Evolutionary conservation across 2,329 filamentous ascomycete species (phyloP).

Genomic region (Thielaviopsis ethacetica): DNA sequence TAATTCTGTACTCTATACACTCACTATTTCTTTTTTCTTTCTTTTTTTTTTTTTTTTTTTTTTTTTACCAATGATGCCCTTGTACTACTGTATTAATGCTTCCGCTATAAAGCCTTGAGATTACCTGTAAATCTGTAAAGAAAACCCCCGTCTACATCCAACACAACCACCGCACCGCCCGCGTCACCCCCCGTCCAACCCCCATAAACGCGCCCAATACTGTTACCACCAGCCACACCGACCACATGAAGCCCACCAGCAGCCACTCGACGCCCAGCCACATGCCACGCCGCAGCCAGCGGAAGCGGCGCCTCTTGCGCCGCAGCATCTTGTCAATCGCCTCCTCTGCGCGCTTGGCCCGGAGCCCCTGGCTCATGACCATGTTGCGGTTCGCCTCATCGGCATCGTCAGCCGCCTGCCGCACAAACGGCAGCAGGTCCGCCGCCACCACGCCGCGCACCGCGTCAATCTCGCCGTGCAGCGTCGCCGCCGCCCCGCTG

Average conservation of each 20-base stretch:
- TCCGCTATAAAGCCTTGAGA: no score
- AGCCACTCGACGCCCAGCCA: constrained; percentile 80
- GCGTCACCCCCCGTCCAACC: constrained; percentile 40
- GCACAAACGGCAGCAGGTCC: constrained; percentile 44
- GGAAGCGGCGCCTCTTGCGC: constrained; percentile 47
- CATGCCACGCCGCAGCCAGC: constrained; percentile 58
- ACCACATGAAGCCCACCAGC: constrained; percentile 83
- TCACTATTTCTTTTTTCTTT: no score
- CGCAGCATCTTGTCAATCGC: constrained; percentile 61
- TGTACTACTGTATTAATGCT: not conserved
- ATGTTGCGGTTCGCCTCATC: constrained; percentile 65
- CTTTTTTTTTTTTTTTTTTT: no score
- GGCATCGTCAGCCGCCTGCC: constrained; percentile 57
- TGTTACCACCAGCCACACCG: constrained; percentile 79
- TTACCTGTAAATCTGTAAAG: no score
- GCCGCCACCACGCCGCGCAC: constrained; percentile 31
- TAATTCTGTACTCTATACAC: not conserved
- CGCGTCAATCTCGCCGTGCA: constrained; percentile 31
- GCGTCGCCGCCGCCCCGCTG: constrained; percentile 35
- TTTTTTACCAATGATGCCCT: not conserved
- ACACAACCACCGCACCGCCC: constrained; percentile 61
- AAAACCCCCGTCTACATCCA: constrained; percentile 46
- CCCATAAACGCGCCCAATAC: constrained; percentile 50
- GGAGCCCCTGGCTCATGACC: constrained; percentile 58
- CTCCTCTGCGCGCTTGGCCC: constrained; percentile 67